Base-by-base conservation (phyloP, 1,284 basidiomycete genomes). In the Schizophyllum amplum region DNA sequence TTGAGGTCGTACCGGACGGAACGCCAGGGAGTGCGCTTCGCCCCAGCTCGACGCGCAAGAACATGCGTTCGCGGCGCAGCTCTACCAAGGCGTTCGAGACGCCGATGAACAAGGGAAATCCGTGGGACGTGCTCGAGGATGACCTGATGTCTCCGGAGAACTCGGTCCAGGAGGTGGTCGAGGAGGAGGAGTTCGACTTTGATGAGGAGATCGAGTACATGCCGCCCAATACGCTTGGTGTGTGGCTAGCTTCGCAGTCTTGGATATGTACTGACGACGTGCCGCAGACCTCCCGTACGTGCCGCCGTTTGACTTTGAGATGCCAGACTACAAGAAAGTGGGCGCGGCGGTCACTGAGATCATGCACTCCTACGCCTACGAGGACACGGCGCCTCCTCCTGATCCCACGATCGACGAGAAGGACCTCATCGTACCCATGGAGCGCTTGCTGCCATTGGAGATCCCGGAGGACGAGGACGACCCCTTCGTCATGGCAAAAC, bases 191-290 rank as follows among this genome's bases (percentile, higher is more conserved):
- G 50, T 60, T 66, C 20, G 74, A 81, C 51, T 82, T 82, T 59
- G 74, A 75, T 55, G 85, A 84, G 61, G 88, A 90, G 66, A 75
- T 90, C 46, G 89, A 92, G 67, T 90, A 89, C 65, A 84, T 86
- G 80, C 78, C 88, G 25, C 88, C 88, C 5, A 86, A 83, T 61
- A 80, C 79, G 6, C 70, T 80, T 20, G 79, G 87, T 88, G 62
- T 61, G 81, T 70, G 4, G 24, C 20, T 17, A n/a, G 5, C 33
- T 20, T 42, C 52, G 47, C 57, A 47, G 15, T 24, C 24, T 46
- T 48, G 20, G 59, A 52, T 24, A 25, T 53, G 58, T 42, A 61
- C 53, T 51, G 11, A 52, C 50, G 20, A 49, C 4, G 11, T 20
- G 24, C 5, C 4, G 1, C 59, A 83, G 83, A 82, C 51, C 61